phyloP scores from a whole-genome alignment of 2,329 filamentous ascomycete species.

The Pseudocercospora crystallina region DNA sequence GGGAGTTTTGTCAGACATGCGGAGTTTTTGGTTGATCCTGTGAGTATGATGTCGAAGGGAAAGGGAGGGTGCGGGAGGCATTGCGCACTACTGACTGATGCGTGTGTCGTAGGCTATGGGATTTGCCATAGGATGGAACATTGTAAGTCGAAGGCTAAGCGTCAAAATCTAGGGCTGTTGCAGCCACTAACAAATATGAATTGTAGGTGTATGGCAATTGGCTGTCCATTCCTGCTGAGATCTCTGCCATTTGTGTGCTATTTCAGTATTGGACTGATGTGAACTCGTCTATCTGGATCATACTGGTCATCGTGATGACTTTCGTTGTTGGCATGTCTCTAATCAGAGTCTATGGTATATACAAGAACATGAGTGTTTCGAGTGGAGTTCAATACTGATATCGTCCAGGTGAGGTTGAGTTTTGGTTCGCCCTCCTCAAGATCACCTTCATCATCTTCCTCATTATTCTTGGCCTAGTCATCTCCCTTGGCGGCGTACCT shows the following conservation, averaged over 20 bases:
- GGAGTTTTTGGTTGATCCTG: constrained; percentile 53
- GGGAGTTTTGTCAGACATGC: constrained; percentile 53
- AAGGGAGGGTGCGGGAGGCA: too few relatives aligned
- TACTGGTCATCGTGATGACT: constrained; percentile 35
- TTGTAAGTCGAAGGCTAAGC: constrained; percentile 7
- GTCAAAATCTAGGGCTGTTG: not conserved
- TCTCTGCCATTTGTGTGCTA: constrained; percentile 32
- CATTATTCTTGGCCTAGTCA: constrained; percentile 45
- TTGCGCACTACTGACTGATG: too few relatives aligned
- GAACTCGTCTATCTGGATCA: constrained; percentile 37
- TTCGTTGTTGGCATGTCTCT: constrained; percentile 35
- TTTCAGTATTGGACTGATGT: constrained; percentile 34
- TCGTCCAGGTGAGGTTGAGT: constrained; percentile 41
- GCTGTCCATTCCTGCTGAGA: constrained; percentile 35
- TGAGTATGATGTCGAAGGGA: constrained; percentile 15
- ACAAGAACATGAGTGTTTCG: not conserved
- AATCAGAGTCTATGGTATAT: constrained; percentile 41
- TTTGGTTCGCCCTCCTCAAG: constrained; percentile 48
- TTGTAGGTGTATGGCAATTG: constrained; percentile 28
- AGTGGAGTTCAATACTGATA: not conserved
- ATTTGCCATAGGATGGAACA: constrained; percentile 29
- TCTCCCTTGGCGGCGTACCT: constrained; percentile 45
- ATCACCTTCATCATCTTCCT: constrained; percentile 46
- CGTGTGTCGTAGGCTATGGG: constrained; percentile 12
- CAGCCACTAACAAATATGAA: not conserved